Conservation (phyloP, 2,329 filamentous ascomycete species). For the Talaromyces sp. region DNA sequence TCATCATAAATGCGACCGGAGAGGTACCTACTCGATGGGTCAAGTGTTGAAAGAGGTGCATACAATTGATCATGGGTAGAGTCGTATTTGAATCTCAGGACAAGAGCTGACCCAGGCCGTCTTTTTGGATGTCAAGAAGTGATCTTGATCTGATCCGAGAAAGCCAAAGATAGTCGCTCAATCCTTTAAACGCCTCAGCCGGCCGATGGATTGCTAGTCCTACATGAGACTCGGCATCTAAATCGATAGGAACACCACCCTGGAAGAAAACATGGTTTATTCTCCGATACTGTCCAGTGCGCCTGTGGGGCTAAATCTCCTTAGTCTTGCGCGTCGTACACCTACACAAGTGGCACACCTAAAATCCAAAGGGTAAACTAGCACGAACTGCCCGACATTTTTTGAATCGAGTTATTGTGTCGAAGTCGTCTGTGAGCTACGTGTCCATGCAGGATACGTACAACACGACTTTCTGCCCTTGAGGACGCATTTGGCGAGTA, state of each 20-base stretch:
- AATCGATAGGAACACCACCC: not conserved
- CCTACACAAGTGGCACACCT: conserved; percentile 1
- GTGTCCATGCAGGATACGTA: conserved; percentile 2
- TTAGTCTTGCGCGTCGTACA: not conserved
- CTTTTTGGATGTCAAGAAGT: not conserved
- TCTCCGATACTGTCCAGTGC: not conserved
- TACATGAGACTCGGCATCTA: not conserved
- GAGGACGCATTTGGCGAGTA: not conserved
- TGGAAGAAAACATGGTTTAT: not conserved
- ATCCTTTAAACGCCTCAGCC: not conserved
- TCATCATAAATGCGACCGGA: not conserved
- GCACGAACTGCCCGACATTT: not conserved
- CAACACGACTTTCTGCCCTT: not conserved
- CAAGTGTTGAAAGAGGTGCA: not conserved
- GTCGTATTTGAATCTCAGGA: not conserved
- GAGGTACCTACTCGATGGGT: not conserved
- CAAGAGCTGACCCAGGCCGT: not conserved
- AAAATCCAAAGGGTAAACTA: not conserved
- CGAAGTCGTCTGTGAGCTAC: not conserved
- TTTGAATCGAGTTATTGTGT: not conserved
- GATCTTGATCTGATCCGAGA: not conserved
- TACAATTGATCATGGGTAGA: not conserved
- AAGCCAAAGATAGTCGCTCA: not conserved
- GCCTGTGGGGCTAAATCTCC: not conserved
- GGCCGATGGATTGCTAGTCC: not conserved